phyloP scores from a whole-genome alignment of 169 alveolate species.

The Eimeria acervulina region DNA sequence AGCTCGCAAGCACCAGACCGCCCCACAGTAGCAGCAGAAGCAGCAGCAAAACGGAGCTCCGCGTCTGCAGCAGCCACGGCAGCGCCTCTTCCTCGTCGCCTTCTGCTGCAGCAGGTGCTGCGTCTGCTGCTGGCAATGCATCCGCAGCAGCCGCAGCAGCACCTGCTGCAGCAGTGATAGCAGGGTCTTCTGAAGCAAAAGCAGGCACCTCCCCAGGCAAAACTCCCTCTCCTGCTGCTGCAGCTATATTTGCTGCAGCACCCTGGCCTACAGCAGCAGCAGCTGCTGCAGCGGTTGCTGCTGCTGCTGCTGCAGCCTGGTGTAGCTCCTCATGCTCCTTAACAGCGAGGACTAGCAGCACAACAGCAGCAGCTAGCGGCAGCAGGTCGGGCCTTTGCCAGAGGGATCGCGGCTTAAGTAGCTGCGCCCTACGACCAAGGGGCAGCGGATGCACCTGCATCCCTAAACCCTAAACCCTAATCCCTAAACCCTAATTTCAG shows the following conservation, averaged over 20 bases:
- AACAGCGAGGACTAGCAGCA: too few relatives aligned
- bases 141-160: not conserved
- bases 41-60: slow-evolving; percentile 49
- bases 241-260: not conserved
- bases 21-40: slow-evolving; percentile 35
- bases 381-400: slow-evolving; percentile 10
- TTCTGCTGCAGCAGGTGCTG: not conserved
- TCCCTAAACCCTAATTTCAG: slow-evolving; percentile 14
- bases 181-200: not conserved
- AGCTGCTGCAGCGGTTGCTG: too few relatives aligned
- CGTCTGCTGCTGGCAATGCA: not conserved
- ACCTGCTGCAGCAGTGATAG: not conserved
- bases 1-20: slow-evolving; percentile 21
- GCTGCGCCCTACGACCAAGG: slow-evolving; percentile 43
- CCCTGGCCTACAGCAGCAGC: not conserved
- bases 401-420: slow-evolving; percentile 29
- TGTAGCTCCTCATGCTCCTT: too few relatives aligned
- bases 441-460: slow-evolving; percentile 48
- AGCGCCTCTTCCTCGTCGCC: slow-evolving; percentile 17
- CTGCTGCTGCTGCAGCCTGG: too few relatives aligned
- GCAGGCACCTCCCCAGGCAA: not conserved
- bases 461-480: slow-evolving; percentile 39
- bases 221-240: not conserved
- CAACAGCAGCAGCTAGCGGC: slow-evolving; percentile 51
- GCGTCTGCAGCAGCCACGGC: slow-evolving; percentile 50